Percentiles rank a stretch among this genome's conserved stretches.
These are phyloP conservation scores for Peronospora farinosa DNA, from an alignment of 352 stramenopile species.

Conservation along the genomic window DNA sequence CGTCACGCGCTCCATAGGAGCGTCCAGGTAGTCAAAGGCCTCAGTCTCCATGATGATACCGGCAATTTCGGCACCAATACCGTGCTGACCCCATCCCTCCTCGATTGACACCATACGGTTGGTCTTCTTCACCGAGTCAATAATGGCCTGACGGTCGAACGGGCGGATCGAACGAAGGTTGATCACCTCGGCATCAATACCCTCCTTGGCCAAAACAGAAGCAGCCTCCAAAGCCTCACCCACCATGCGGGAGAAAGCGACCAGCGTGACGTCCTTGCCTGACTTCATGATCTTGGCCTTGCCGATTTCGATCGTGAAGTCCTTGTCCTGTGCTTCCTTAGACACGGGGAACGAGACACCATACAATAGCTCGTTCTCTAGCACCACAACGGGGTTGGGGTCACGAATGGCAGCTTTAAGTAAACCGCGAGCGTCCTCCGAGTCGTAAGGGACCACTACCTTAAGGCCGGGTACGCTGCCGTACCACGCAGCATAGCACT, in stretches of 20 bases:
- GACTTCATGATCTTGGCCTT: constrained; percentile 98
- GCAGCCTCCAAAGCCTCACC: constrained; percentile 94
- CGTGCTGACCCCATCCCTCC: constrained; percentile 94
- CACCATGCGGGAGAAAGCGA: constrained; percentile 96
- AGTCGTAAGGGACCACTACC: constrained; percentile 95
- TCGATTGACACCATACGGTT: constrained; percentile 96
- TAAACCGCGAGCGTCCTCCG: constrained; percentile 97
- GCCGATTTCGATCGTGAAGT: constrained; percentile 97
- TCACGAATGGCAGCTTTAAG: constrained; percentile 99
- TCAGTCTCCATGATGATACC: constrained; percentile 97
- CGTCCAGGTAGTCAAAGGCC: constrained; percentile 98
- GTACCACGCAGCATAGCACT: constrained; percentile 99
- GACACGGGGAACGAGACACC: constrained; percentile 95
- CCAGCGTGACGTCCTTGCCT: constrained; percentile 96
- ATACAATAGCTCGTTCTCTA: constrained; percentile 99
- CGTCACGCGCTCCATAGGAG: constrained; percentile 95
- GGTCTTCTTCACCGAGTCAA: constrained; percentile 98
- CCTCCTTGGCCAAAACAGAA: constrained; percentile 89
- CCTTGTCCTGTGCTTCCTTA: constrained; percentile 94
- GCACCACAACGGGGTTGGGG: constrained; percentile 97
- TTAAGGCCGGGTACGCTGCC: constrained; percentile 96
- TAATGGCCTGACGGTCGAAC: constrained; percentile 95
- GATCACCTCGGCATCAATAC: constrained; percentile 95
- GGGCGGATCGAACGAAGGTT: constrained; percentile 91
- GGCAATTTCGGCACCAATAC: constrained; percentile 96